phyloP scores from a whole-genome alignment of 2,329 filamentous ascomycete genomes.

The Mariannaea elegans region DNA sequence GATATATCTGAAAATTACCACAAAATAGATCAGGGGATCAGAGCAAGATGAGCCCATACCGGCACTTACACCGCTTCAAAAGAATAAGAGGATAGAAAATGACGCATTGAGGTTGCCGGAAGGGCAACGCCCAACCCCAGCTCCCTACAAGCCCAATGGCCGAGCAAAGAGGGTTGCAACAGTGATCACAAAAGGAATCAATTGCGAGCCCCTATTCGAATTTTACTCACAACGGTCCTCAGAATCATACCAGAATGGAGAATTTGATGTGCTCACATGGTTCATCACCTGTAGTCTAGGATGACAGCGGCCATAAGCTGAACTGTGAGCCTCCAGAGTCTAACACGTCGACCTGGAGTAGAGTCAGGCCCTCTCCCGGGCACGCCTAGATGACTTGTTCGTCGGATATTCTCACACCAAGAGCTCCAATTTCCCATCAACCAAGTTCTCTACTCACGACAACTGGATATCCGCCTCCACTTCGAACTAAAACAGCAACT shows the following conservation, averaged over 20 bases:
- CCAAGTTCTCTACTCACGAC: neutral
- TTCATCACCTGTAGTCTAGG: neutral
- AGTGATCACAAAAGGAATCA: too few species aligned
- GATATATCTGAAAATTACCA: too few species aligned
- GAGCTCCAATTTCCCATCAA: neutral
- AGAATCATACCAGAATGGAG: neutral
- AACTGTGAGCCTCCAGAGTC: neutral
- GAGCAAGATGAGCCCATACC: too few species aligned
- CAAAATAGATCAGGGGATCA: too few species aligned
- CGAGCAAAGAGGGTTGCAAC: too few species aligned
- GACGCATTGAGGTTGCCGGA: too few species aligned
- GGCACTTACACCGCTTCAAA: too few species aligned
- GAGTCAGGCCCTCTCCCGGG: neutral
- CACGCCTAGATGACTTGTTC: neutral
- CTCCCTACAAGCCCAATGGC: too few species aligned
- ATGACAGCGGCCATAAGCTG: neutral
- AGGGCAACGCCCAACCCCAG: too few species aligned
- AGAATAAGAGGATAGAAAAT: too few species aligned
- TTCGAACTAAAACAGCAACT: neutral
- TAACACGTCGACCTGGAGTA: neutral
- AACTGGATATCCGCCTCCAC: slow-evolving; percentile 8
- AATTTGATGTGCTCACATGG: neutral
- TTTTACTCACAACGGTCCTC: neutral
- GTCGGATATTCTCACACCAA: neutral
- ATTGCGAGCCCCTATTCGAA: neutral